Evolutionary conservation across 768 basidiomycete genomes (phyloP), one percentile per base, ranked within the genome.

Genomic region (Boletus rubropictus): DNA sequence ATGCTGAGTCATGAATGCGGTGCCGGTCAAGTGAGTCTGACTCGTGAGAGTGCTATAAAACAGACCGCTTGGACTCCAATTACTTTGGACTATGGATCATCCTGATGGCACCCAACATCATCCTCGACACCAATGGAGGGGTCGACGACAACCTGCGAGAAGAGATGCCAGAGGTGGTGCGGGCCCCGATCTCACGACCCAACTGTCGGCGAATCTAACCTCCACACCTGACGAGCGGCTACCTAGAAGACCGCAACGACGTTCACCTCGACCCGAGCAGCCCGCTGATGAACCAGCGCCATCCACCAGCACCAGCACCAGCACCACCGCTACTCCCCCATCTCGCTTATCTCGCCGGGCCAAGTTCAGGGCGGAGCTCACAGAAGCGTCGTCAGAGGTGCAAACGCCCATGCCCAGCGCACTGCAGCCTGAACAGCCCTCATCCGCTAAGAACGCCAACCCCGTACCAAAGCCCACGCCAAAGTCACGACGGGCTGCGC

Each of bases 281-380:
- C 27, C 45, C 20, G 7, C 35, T 4, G 21, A 37, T 11, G 44
- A 28, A 0, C 48, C 50, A 32, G 32, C 28, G 0, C 17, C 39
- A 31, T 43, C 45, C 28, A 18, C 20, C 10, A 18, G 24, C 22
- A 32, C n/a, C 42, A 34, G 35, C 29, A 8, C 20, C 10, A 18
- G 24, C 22, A 32, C n/a, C 42, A 34, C 28, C 29, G 10, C 31
- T 7, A n/a, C 33, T 20, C 43, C 42, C 10, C 39, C 49, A 5
- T 34, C 53, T 7, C 61, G 57, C 17, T 52, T 41, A 33, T 53
- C 55, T 15, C 73, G 72, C 22, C 65, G 66, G 14, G 61, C 59
- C 3, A 68, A 56, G 46, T 75, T 75, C 49, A 68, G 61, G 33
- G 54, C 69, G 8, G 61, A 59, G 4, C 62, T 75, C 28, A 69